phyloP scores from a whole-genome alignment of 495 filamentous ascomycete species.

The Tuber umbilicatum region DNA sequence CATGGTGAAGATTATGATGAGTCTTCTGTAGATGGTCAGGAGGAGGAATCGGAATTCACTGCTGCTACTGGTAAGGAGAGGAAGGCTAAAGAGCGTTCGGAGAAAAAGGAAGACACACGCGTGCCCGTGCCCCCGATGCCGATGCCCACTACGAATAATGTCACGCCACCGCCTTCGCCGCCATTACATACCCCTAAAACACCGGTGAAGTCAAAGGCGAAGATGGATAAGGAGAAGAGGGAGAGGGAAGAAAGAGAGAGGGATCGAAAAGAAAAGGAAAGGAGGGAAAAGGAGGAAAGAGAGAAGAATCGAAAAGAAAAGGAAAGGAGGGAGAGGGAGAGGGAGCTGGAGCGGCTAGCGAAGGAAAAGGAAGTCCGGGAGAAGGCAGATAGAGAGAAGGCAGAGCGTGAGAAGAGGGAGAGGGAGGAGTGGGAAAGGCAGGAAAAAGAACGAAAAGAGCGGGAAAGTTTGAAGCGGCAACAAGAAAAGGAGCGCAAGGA shows the following conservation, averaged over 20 bases:
- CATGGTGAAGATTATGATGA: slow-evolving; percentile 24
- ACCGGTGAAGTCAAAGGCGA: slow-evolving; percentile 29
- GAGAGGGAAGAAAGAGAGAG: slow-evolving; percentile 60
- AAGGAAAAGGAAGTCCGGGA: slow-evolving; percentile 46
- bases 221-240: slow-evolving; percentile 47
- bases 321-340: slow-evolving; percentile 7
- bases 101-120: slow-evolving; percentile 16
- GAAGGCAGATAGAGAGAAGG: slow-evolving; percentile 34
- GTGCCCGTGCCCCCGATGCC: slow-evolving; percentile 20
- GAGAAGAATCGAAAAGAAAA: slow-evolving; percentile 40
- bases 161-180: slow-evolving; percentile 29
- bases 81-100: slow-evolving; percentile 29
- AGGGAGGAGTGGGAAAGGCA: slow-evolving; percentile 26
- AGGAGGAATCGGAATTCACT: slow-evolving; percentile 8
- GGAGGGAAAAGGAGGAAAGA: slow-evolving; percentile 44
- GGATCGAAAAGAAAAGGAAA: slow-evolving; percentile 50
- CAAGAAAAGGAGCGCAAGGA: slow-evolving; percentile 45
- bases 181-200: slow-evolving; percentile 21
- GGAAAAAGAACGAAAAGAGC: slow-evolving; percentile 36
- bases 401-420: slow-evolving; percentile 13
- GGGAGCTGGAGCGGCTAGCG: slow-evolving; percentile 8
- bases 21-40: slow-evolving; percentile 13
- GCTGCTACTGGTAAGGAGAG: slow-evolving; percentile 12
- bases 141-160: slow-evolving; percentile 20
- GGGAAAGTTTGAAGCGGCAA: slow-evolving; percentile 41